Percentiles rank a stretch among this genome's conserved stretches.
phyloP scores from a whole-genome alignment of 2,329 filamentous ascomycete genomes.

The Fusarium austroafricanum region DNA sequence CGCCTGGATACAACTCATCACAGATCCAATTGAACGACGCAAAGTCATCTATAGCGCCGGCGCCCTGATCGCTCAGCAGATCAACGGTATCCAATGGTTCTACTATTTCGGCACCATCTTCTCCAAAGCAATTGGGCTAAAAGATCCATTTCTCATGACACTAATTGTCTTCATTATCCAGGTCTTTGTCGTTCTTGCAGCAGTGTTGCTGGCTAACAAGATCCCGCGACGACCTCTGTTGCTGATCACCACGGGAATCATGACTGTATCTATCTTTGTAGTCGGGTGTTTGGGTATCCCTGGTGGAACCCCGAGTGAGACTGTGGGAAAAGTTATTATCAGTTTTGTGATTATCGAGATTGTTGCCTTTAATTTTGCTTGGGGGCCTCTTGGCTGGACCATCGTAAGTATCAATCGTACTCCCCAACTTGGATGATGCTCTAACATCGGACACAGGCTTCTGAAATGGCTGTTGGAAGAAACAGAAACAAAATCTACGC shows the following conservation, averaged over 20 bases:
- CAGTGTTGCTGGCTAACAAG: constrained; percentile 56
- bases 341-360: constrained; percentile 57
- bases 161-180: constrained; percentile 58
- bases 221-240: constrained; percentile 54
- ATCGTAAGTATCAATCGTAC: constrained; percentile 42
- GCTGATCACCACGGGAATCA: constrained; percentile 53
- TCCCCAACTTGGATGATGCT: too few relatives aligned
- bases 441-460: constrained; percentile 43
- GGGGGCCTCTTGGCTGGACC: constrained; percentile 55
- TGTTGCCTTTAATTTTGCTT: constrained; percentile 58
- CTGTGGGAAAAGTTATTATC: constrained; percentile 54
- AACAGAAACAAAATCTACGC: constrained; percentile 53
- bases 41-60: constrained; percentile 60
- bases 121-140: constrained; percentile 55
- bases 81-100: constrained; percentile 62
- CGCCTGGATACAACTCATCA: constrained; percentile 55
- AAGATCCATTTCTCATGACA: constrained; percentile 56
- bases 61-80: constrained; percentile 60
- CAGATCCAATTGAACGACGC: constrained; percentile 58
- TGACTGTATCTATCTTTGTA: constrained; percentile 55
- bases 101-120: constrained; percentile 59
- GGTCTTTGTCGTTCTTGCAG: constrained; percentile 54
- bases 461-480: constrained; percentile 60
- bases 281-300: constrained; percentile 57
- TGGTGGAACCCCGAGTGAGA: constrained; percentile 40